Evolutionary conservation across 108 stramenopile genomes (phyloP), one percentile per base, ranked within the genome.

Genomic region (Discostella stelligeroides): DNA sequence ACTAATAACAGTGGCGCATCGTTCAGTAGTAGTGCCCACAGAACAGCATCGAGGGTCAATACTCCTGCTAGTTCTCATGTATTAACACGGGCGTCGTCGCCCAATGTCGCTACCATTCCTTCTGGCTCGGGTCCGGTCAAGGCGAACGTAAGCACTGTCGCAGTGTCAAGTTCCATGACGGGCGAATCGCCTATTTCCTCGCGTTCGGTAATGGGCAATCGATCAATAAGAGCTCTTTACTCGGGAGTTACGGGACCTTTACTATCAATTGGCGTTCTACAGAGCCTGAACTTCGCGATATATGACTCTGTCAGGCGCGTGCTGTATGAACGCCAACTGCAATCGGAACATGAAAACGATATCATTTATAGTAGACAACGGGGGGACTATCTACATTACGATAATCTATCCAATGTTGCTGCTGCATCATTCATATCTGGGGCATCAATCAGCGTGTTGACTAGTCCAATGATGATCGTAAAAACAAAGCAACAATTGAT

Each of bases 401-500:
- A 88, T 51, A 70, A 81, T 11, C 43, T 90, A 24, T 23, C 55
- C 30, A 79, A 84, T 40, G 84, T 90, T 11, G 84, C 79, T 0
- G 71, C 86, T n/a, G 79, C 89, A 48, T 86, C 86, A 9, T 81
- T 79, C 39, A 57, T 73, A 10, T 66, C 88, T 6, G 92, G 92
- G 11, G 69, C 70, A 27, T 56, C 60, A 0, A 62, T 83, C 23
- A 73, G 83, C 4, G 18, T 84, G 5, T 23, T 87, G 10, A 90
- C 89, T 9, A 63, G 75, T 20, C 92, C 92, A 1, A 45, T 93
- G 34, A 60, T 84, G 21, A 57, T 81, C 24, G 68, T 93, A 18
- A 93, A 93, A 64, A 90, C 88, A 17, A 81, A 82, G 37, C 91
- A 92, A 76, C 91, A 92, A 70, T 75, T 88, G 17, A 79, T 75